Percentiles rank a stretch among this genome's conserved stretches.
Evolutionary conservation across 2,329 filamentous ascomycete species (phyloP).

Genomic region (Microdochium nivale): DNA sequence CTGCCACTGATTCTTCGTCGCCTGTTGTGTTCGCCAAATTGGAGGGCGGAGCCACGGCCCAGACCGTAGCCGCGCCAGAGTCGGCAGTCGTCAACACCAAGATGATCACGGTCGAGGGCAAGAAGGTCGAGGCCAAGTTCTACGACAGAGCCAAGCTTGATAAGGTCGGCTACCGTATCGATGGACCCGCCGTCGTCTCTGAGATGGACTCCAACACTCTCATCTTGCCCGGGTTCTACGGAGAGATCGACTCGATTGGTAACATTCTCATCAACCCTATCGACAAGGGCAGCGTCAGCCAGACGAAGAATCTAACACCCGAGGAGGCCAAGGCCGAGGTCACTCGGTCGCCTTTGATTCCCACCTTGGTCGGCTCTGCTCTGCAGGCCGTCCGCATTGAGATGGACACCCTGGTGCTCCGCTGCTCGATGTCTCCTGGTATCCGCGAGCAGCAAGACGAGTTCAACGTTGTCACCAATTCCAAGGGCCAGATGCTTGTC

Average conservation of each 20-base stretch:
- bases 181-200: slow-evolving; percentile 35
- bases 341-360: slow-evolving; percentile 28
- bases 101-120: slow-evolving; percentile 28
- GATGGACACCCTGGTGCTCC: slow-evolving; percentile 42
- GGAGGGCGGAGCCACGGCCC: slow-evolving; percentile 7
- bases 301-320: slow-evolving; percentile 20
- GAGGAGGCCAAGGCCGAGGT: slow-evolving; percentile 26
- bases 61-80: slow-evolving; percentile 15
- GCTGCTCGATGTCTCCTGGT: slow-evolving; percentile 39
- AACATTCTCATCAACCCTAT: slow-evolving; percentile 37
- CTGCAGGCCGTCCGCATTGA: slow-evolving; percentile 36
- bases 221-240: slow-evolving; percentile 35
- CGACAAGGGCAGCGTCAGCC: slow-evolving; percentile 15
- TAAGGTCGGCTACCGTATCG: slow-evolving; percentile 27
- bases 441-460: slow-evolving; percentile 43
- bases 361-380: slow-evolving; percentile 33
- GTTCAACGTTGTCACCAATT: slow-evolving; percentile 43
- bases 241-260: slow-evolving; percentile 35
- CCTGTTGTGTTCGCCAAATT: slow-evolving; percentile 26
- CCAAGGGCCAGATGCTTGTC: slow-evolving; percentile 38
- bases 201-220: slow-evolving; percentile 44
- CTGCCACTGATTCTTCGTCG: slow-evolving; percentile 31
- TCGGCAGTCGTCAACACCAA: slow-evolving; percentile 27
- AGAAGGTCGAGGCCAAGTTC: slow-evolving; percentile 28
- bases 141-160: slow-evolving; percentile 33